Evolutionary conservation across 371 early-diverging fungal species (phyloP).

Genomic region (Zopfochytrium polystomum): DNA sequence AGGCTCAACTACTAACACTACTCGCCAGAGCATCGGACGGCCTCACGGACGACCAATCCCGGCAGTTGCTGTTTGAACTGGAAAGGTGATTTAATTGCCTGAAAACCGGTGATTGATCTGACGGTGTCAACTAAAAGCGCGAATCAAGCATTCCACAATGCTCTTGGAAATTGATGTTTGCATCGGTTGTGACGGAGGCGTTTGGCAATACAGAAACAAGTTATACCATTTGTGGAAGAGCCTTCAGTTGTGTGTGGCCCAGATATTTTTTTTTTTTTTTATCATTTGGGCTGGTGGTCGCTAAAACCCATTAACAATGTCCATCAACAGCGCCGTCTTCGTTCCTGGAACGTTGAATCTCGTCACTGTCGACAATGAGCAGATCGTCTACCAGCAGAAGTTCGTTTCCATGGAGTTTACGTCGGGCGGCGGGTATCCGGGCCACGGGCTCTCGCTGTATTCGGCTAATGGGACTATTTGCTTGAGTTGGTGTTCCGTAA

Average conservation of each 20-base stretch:
- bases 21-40: conserved; percentile 58
- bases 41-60: conserved; percentile 79
- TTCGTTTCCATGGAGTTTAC: not conserved
- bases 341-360: too few species aligned
- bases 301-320: too few species aligned
- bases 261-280: too few species aligned
- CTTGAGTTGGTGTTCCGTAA: not conserved
- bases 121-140: conserved; percentile 13
- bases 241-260: too few species aligned
- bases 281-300: too few species aligned
- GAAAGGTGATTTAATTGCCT: conserved; percentile 56
- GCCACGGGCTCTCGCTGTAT: not conserved
- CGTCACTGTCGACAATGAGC: too few species aligned
- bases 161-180: too few species aligned
- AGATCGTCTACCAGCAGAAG: too few species aligned
- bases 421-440: conserved; percentile 3
- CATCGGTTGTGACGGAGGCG: too few species aligned
- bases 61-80: conserved; percentile 92
- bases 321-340: too few species aligned
- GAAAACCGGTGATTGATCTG: not conserved
- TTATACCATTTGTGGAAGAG: too few species aligned
- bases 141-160: conserved; percentile 28
- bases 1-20: not conserved
- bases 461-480: not conserved
- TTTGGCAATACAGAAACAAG: too few species aligned